phyloP scores from a whole-genome alignment of 2,329 filamentous ascomycete species.

The Exophiala sp. region DNA sequence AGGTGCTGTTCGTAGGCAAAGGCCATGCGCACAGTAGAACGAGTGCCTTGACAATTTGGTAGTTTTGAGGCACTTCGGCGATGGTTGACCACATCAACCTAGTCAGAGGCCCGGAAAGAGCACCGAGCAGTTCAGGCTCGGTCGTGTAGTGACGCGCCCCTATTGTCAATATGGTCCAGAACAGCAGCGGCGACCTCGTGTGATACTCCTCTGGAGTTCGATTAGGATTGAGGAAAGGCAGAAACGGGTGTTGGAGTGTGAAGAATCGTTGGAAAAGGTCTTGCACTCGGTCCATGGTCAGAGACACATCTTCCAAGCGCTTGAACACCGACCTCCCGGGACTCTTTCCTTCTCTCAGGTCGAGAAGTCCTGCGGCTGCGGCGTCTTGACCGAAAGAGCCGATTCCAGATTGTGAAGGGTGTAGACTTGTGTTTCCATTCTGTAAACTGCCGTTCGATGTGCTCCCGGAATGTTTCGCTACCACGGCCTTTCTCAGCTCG shows the following conservation, averaged over 20 bases:
- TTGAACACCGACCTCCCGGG: constrained; percentile 37
- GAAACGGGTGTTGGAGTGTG: constrained; percentile 60
- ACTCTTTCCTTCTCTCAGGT: constrained; percentile 41
- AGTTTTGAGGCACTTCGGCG: constrained; percentile 59
- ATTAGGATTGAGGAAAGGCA: constrained; percentile 59
- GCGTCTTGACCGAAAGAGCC: constrained; percentile 40
- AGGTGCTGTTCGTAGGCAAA: constrained; percentile 60
- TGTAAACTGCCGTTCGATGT: constrained; percentile 4
- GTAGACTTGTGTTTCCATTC: constrained; percentile 8
- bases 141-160: constrained; percentile 58
- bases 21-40: constrained; percentile 64
- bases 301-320: constrained; percentile 51
- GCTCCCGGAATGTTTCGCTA: constrained; percentile 28
- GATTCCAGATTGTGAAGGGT: constrained; percentile 7
- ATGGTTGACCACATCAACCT: constrained; percentile 61
- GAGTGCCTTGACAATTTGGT: constrained; percentile 62
- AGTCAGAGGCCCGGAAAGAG: constrained; percentile 50
- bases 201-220: constrained; percentile 57
- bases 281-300: constrained; percentile 41
- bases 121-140: constrained; percentile 54
- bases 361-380: constrained; percentile 50
- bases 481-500: constrained; percentile 49
- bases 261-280: constrained; percentile 59
- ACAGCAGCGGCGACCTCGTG: constrained; percentile 59
- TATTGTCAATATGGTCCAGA: constrained; percentile 64